These are phyloP conservation scores for Xylaria sp. DNA, from an alignment of 2,329 filamentous ascomycete genomes.

Conservation along the genomic window DNA sequence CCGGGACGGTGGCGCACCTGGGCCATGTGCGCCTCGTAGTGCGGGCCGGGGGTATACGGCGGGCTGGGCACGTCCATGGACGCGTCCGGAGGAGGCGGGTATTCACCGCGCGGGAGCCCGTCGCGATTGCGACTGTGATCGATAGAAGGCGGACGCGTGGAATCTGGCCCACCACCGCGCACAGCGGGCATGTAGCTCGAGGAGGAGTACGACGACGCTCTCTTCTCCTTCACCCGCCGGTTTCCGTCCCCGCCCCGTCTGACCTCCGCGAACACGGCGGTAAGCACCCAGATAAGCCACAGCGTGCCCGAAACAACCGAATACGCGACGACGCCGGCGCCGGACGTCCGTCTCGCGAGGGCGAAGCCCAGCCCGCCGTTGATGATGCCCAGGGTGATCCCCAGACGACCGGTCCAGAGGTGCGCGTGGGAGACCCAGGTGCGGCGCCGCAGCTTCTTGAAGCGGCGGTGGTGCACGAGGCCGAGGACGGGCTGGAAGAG, in stretches of 20 bases:
- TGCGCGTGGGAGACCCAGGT: constrained; percentile 58
- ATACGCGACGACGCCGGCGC: constrained; percentile 51
- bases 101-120: not conserved
- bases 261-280: constrained; percentile 50
- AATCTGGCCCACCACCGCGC: not conserved
- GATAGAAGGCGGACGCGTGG: not conserved
- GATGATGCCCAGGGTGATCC: constrained; percentile 56
- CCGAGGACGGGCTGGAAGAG: constrained; percentile 57
- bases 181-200: not conserved
- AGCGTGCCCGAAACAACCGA: constrained; percentile 53
- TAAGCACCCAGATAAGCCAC: constrained; percentile 53
- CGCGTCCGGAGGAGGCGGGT: not conserved
- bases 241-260: constrained; percentile 37
- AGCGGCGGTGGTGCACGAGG: constrained; percentile 55
- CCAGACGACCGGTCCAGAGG: constrained; percentile 56
- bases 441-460: constrained; percentile 52
- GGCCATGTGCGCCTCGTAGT: constrained; percentile 30
- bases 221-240: not conserved
- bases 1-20: constrained; percentile 7
- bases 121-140: not conserved
- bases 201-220: no score
- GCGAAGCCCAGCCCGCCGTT: constrained; percentile 58
- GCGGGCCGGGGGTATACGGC: constrained; percentile 35
- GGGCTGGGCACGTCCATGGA: constrained; percentile 31
- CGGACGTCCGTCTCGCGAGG: constrained; percentile 48